These are phyloP conservation scores for Lasiosphaeris hirsuta DNA, from an alignment of 495 filamentous ascomycete genomes.

Conservation along the genomic window DNA sequence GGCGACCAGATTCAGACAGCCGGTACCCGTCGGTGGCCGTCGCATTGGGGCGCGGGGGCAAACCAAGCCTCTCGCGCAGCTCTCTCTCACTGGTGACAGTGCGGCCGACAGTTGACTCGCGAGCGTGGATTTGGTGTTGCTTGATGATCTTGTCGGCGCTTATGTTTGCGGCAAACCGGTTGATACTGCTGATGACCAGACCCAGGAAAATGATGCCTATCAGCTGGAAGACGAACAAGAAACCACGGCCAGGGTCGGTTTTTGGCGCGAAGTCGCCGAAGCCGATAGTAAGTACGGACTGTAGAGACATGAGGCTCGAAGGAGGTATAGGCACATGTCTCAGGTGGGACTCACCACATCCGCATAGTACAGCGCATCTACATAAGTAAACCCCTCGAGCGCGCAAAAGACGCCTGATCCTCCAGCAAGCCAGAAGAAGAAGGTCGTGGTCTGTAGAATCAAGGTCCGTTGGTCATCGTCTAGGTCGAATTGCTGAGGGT, in stretches of 20 bases:
- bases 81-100: conserved; percentile 48
- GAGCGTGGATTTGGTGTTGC: conserved; percentile 57
- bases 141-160: conserved; percentile 64
- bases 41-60: conserved; percentile 26
- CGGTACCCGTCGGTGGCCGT: not conserved
- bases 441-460: conserved; percentile 74
- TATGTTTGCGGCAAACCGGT: conserved; percentile 60
- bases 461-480: conserved; percentile 72
- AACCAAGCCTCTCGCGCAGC: conserved; percentile 39
- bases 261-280: conserved; percentile 59
- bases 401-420: conserved; percentile 61
- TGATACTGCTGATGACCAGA: conserved; percentile 69
- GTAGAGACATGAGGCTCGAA: not conserved
- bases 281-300: conserved; percentile 64
- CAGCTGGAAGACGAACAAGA: conserved; percentile 70
- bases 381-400: conserved; percentile 63
- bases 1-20: conserved; percentile 6
- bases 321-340: not conserved
- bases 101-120: conserved; percentile 54
- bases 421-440: conserved; percentile 67
- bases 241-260: conserved; percentile 43
- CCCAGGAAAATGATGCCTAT: conserved; percentile 73
- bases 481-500: conserved; percentile 70
- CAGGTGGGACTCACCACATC: conserved; percentile 45
- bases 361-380: conserved; percentile 69